Base-by-base conservation (phyloP, 2,329 filamentous ascomycete species). In the Talaromyces rugulosus region DNA sequence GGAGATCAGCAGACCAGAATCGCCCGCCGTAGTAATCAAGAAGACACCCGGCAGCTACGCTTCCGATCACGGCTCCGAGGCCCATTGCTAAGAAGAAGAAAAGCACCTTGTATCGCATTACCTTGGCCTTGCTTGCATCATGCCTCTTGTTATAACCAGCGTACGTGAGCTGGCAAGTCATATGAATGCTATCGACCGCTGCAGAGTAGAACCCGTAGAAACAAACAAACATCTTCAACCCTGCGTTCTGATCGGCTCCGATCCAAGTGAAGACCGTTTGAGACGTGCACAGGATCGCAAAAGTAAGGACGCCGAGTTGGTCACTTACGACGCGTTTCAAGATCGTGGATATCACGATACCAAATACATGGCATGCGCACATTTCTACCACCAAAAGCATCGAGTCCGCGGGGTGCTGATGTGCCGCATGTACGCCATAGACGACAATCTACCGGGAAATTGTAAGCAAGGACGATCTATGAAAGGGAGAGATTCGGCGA, bases 201-300 rank as follows among this genome's bases (percentile, higher is more conserved):
- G 70, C 71, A 14, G 68, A 65, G 18, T 67, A 65, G 61, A 74
- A 73, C 9, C 73, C 73, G 58, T 74, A 74, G 56, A 72, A 69
- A 62, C 68, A 71, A 0, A 70, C 71, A 2, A 74, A 60, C 42
- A 72, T 65, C 2, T 67, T 67, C 14, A 74, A 59, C 52, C 50
- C 57, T 28, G 58, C 55, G 54, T 56, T 34, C 36, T 56, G 67
- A 12, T 58, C 73, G 5, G 76, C 75, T 16, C 72, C 68, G 11
- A 79, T 75, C 84, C 85, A 87, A 50, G 81, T 65, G 44, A 81
- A 78, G 67, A 82, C 74, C 70, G 9, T 74, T 72, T 40, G 73
- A 69, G 3, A 73, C 75, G 44, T 74, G 74, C 3, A 76, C 66
- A 1, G 75, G 71, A 5, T 72, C 72, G 58, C 73, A 67, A 62